A percentile compares a stretch with the other conserved stretches of the same genome.
phyloP scores from a whole-genome alignment of 768 basidiomycete genomes.

The Phallus indusiatus region DNA sequence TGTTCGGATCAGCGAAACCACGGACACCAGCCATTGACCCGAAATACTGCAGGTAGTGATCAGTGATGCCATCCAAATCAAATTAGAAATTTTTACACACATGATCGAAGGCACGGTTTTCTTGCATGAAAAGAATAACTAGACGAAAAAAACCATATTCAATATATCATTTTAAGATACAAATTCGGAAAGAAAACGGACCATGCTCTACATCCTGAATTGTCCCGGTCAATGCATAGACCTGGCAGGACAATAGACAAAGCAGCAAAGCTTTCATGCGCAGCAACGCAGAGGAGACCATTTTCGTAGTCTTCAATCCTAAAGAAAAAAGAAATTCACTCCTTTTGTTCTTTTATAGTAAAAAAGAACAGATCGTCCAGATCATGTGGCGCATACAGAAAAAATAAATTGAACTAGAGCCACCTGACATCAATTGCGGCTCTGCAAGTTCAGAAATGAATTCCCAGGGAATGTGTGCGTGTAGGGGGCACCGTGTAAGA shows the following conservation, averaged over 20 bases:
- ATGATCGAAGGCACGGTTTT: conserved; percentile 15
- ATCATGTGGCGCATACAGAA: not conserved
- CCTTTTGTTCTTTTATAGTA: no score
- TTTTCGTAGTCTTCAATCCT: not conserved
- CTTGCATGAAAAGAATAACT: conserved; percentile 15
- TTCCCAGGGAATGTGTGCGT: no score
- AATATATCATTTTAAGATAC: not conserved
- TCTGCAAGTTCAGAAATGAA: no score
- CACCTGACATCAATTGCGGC: no score
- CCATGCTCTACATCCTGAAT: conserved; percentile 7
- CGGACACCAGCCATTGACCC: conserved; percentile 12
- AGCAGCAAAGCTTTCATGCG: not conserved
- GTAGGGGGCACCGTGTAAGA: no score
- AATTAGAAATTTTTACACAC: not conserved
- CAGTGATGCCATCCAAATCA: not conserved
- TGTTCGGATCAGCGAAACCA: conserved; percentile 15
- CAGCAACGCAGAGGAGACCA: not conserved
- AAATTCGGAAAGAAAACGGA: not conserved
- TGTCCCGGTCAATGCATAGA: conserved; percentile 1
- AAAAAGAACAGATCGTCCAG: not conserved
- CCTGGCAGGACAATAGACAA: not conserved
- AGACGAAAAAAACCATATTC: not conserved
- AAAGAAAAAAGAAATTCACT: no score
- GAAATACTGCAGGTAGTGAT: conserved; percentile 8
- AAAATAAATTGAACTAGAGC: not conserved